Evolutionary conservation across 192 early-diverging fungal species (phyloP).

Genomic region (Backusella tuberculispora): DNA sequence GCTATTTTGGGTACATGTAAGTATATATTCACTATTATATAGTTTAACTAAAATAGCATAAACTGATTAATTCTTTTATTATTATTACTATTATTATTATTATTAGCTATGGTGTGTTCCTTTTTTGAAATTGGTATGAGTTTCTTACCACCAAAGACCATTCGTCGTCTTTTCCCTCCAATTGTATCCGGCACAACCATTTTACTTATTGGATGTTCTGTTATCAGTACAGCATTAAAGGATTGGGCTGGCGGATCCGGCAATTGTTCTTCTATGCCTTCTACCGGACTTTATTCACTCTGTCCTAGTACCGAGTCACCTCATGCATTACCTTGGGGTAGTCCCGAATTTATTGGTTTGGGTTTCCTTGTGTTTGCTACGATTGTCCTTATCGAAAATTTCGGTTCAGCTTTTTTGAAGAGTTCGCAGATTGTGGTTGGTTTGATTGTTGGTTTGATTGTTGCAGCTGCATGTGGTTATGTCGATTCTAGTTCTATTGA

Average conservation of each 20-base stretch:
- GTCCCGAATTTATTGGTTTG: constrained; percentile 52
- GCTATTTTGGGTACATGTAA: constrained; percentile 59
- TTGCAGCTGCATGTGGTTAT: constrained; percentile 57
- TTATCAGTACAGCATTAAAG: constrained; percentile 52
- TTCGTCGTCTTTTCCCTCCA: constrained; percentile 54
- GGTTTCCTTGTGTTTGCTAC: constrained; percentile 55
- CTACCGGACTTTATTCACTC: constrained; percentile 50
- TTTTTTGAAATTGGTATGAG: constrained; percentile 51
- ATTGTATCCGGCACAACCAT: constrained; percentile 54
- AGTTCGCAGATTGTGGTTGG: constrained; percentile 55
- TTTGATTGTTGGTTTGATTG: constrained; percentile 50
- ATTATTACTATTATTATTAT: background rate
- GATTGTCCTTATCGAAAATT: constrained; percentile 55
- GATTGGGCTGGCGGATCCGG: constrained; percentile 57
- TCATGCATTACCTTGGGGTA: constrained; percentile 55
- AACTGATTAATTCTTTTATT: background rate
- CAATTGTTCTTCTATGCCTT: constrained; percentile 51
- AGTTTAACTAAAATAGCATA: background rate
- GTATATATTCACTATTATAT: background rate
- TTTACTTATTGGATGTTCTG: constrained; percentile 54
- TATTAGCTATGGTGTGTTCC: constrained; percentile 42
- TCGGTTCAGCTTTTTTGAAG: constrained; percentile 60
- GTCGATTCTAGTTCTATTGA: constrained; percentile 45
- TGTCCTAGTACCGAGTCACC: constrained; percentile 55
- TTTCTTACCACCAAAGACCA: constrained; percentile 52